Conservation (phyloP, 106 monocot genomes). For the Narthecium ossifragum region DNA sequence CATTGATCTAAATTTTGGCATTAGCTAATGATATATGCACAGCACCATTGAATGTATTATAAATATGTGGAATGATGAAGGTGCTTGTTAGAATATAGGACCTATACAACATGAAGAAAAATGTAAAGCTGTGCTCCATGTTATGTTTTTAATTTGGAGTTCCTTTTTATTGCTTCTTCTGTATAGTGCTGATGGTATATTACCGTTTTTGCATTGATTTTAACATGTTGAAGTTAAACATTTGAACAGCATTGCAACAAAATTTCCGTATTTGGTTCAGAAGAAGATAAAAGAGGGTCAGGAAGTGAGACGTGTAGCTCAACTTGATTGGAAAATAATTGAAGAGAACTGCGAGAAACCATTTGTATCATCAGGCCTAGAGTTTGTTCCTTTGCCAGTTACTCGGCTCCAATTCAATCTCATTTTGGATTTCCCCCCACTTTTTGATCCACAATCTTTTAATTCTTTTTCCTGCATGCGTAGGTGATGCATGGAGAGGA, state of each 20-base stretch:
- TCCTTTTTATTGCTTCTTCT: too few species aligned
- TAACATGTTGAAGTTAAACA: constrained; percentile 2
- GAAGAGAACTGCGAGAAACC: constrained; percentile 52
- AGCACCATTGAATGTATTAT: too few species aligned
- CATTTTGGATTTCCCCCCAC: not conserved
- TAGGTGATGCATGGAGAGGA: constrained; percentile 99
- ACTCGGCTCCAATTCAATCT: constrained; percentile 10
- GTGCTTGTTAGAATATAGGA: too few species aligned
- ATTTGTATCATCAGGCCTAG: constrained; percentile 70
- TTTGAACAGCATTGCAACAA: constrained; percentile 50
- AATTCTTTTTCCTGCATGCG: not conserved
- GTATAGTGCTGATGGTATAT: too few species aligned
- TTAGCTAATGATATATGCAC: too few species aligned
- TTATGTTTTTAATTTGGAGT: too few species aligned
- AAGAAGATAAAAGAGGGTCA: constrained; percentile 73
- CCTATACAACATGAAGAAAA: too few species aligned
- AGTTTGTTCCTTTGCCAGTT: constrained; percentile 94
- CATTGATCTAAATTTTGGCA: too few species aligned
- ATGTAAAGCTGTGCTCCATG: too few species aligned
- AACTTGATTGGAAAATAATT: constrained; percentile 90
- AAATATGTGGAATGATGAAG: too few species aligned
- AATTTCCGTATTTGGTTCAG: constrained; percentile 75
- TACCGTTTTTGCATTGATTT: not conserved
- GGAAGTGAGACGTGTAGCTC: constrained; percentile 74
- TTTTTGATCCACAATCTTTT: constrained; percentile 6